Evolutionary conservation across 2,329 filamentous ascomycete species (phyloP).

Genomic region (Pseudogymnoascus sp.): DNA sequence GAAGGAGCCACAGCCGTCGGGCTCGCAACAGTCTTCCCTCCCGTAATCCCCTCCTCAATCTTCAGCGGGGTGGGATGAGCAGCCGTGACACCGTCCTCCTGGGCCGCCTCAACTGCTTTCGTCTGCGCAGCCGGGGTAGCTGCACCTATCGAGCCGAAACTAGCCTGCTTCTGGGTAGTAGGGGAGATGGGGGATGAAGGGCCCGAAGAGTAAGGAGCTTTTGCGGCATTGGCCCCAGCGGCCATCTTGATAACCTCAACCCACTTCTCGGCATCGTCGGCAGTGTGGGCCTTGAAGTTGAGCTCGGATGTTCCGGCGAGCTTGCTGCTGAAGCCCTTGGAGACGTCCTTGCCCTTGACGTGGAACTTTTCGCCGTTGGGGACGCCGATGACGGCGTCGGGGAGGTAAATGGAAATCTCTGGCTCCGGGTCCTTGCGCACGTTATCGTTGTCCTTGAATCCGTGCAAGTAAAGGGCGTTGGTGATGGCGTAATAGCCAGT

Average conservation of each 20-base stretch:
- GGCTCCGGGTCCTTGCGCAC: slow-evolving; percentile 63
- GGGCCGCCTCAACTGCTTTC: background rate
- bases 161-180: background rate
- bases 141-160: background rate
- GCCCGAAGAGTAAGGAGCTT: background rate
- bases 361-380: slow-evolving; percentile 77
- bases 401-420: slow-evolving; percentile 83
- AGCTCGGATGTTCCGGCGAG: slow-evolving; percentile 73
- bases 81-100: background rate
- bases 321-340: slow-evolving; percentile 71
- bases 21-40: slow-evolving; percentile 20
- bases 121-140: background rate
- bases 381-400: slow-evolving; percentile 71
- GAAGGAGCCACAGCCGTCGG: slow-evolving; percentile 16
- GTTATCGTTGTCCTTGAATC: slow-evolving; percentile 88
- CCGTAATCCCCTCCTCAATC: slow-evolving; percentile 16
- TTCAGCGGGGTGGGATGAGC: slow-evolving; percentile 18
- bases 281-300: slow-evolving; percentile 76
- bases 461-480: slow-evolving; percentile 79
- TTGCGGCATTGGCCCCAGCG: slow-evolving; percentile 12
- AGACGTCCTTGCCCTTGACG: slow-evolving; percentile 89
- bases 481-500: slow-evolving; percentile 86
- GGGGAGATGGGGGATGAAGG: slow-evolving; percentile 8
- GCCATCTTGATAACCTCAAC: slow-evolving; percentile 53
- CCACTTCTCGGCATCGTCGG: slow-evolving; percentile 78